phyloP scores from a whole-genome alignment of 1,139 yeast species.

The Lodderomyces metapsilosis region DNA sequence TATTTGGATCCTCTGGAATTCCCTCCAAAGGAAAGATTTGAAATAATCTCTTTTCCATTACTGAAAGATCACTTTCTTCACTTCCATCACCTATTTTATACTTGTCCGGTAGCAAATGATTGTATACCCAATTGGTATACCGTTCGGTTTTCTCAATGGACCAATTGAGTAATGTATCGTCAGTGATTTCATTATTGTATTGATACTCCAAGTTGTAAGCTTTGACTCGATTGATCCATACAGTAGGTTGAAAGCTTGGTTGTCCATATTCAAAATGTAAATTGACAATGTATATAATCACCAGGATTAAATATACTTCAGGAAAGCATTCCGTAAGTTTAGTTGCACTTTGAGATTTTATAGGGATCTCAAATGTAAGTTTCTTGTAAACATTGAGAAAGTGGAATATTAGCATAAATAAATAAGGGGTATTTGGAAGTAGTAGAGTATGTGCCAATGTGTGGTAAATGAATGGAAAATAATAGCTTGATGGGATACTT shows the following conservation, averaged over 20 bases:
- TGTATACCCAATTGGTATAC: conserved; percentile 44
- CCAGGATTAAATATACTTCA: conserved; percentile 27
- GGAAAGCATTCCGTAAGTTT: conserved; percentile 19
- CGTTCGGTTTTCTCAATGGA: conserved; percentile 33
- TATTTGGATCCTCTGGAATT: background rate
- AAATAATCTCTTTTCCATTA: conserved; percentile 35
- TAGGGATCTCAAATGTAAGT: conserved; percentile 4
- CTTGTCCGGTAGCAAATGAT: conserved; percentile 28
- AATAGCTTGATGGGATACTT: conserved; percentile 23
- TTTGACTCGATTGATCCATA: conserved; percentile 24
- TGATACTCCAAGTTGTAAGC: conserved; percentile 22
- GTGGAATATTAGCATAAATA: conserved; percentile 17
- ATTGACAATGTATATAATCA: conserved; percentile 26
- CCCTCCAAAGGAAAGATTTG: conserved; percentile 26
- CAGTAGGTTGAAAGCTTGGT: conserved; percentile 5
- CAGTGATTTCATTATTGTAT: conserved; percentile 19
- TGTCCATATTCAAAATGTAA: conserved; percentile 17
- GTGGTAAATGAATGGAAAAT: conserved; percentile 35
- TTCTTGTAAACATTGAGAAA: background rate
- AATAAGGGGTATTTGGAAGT: conserved; percentile 32
- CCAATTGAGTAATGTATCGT: conserved; percentile 36
- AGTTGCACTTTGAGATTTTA: background rate
- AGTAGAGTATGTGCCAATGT: conserved; percentile 25
- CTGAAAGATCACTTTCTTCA: conserved; percentile 18
- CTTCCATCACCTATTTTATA: conserved; percentile 15